Evolutionary conservation across 2,329 filamentous ascomycete genomes (phyloP).

Genomic region (Pseudovirgaria hyperparasitica): DNA sequence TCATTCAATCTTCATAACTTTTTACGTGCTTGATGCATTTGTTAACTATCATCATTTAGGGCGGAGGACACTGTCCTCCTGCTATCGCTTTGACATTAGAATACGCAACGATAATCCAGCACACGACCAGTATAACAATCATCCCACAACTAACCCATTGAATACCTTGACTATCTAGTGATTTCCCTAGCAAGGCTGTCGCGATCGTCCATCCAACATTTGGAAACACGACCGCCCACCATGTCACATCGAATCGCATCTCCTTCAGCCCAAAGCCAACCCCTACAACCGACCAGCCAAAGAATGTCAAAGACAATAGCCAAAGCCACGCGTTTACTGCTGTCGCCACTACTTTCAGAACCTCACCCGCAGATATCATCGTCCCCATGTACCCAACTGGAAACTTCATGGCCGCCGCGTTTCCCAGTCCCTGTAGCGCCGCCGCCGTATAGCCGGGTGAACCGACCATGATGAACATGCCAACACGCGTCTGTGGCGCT

Average conservation of each 20-base stretch:
- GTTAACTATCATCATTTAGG: too few relatives aligned
- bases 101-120: constrained; percentile 42
- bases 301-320: constrained; percentile 33
- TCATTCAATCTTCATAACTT: too few relatives aligned
- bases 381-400: constrained; percentile 20
- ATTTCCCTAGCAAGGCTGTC: constrained; percentile 44
- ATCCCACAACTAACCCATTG: constrained; percentile 42
- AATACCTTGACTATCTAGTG: constrained; percentile 39
- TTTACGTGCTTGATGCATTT: too few relatives aligned
- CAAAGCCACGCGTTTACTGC: constrained; percentile 33
- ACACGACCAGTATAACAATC: constrained; percentile 40
- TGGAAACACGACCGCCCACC: constrained; percentile 56
- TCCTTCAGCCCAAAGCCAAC: constrained; percentile 19
- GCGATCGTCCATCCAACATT: constrained; percentile 51
- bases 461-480: constrained; percentile 42
- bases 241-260: constrained; percentile 37
- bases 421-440: constrained; percentile 33
- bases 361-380: constrained; percentile 20
- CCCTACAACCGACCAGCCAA: constrained; percentile 22
- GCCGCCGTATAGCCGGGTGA: constrained; percentile 15
- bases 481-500: constrained; percentile 25
- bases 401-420: constrained; percentile 23
- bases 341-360: constrained; percentile 29
- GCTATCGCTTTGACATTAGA: constrained; percentile 40
- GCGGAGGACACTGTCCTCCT: too few relatives aligned